Evolutionary conservation across 2,329 filamentous ascomycete species (phyloP).

Genomic region (Penicillium sp.): DNA sequence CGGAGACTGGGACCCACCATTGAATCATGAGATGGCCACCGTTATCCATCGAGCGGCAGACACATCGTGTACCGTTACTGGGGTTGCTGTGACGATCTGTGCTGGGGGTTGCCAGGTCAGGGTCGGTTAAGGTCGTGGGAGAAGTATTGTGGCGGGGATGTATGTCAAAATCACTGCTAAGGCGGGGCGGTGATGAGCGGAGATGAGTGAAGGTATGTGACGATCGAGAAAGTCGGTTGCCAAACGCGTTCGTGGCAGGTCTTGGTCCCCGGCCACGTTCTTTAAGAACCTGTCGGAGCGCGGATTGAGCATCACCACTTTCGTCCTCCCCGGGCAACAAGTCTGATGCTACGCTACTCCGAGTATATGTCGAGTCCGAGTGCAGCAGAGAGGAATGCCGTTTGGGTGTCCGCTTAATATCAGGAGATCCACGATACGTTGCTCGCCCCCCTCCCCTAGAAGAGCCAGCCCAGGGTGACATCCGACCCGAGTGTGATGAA

Average conservation of each 20-base stretch:
- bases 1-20: constrained; percentile 45
- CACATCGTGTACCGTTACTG: constrained; percentile 56
- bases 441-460: constrained; percentile 30
- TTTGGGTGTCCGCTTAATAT: constrained; percentile 36
- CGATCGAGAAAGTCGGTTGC: constrained; percentile 29
- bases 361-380: constrained; percentile 35
- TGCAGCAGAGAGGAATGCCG: constrained; percentile 33
- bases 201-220: constrained; percentile 39
- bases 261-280: constrained; percentile 30
- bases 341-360: constrained; percentile 30
- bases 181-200: constrained; percentile 47
- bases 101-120: constrained; percentile 53
- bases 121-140: constrained; percentile 53
- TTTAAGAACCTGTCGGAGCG: constrained; percentile 48
- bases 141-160: constrained; percentile 45
- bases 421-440: constrained; percentile 29
- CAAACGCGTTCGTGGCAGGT: constrained; percentile 33
- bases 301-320: constrained; percentile 48
- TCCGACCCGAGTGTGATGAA: constrained; percentile 43
- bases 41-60: constrained; percentile 57
- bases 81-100: constrained; percentile 55
- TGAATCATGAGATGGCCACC: constrained; percentile 60
- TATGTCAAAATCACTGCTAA: constrained; percentile 39
- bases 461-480: constrained; percentile 44
- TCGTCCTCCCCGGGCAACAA: constrained; percentile 31